Base-by-base conservation (phyloP, 495 filamentous ascomycete genomes). In the Lasiosphaeria miniovina region DNA sequence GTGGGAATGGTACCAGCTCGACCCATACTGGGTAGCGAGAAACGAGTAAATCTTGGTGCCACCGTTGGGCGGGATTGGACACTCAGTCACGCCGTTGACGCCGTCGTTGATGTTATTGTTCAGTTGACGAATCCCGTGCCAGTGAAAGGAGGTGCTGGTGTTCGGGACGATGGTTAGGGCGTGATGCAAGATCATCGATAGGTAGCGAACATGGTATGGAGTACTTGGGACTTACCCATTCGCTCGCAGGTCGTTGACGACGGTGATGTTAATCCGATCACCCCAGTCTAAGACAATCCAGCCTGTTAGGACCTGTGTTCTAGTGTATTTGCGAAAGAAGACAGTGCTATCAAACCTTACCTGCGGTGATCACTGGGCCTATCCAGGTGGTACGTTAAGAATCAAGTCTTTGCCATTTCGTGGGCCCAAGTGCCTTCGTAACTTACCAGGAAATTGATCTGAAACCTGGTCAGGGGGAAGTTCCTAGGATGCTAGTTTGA, bases 181-280 rank as follows among this genome's bases (percentile, higher is more conserved):
- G 7, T 7, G 3, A 36, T 24, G 14, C 17, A 24, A 3, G 11
- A 9, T 3, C 24, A 24, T 24, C 24, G 24, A 24, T 24, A 24
- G 24, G 24, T 24, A 24, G 24, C 24, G 2, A 24, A 24, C 2
- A 24, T 24, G 24, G 24, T 24, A 24, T 2, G 24, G 24, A 24
- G 24, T 24, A 24, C 24, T 24, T 24, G 24, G 24, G 24, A 57
- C 59, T 49, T 32, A 70, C 68, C 71, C 74, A 48, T 82, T 77
- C 33, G 68, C 58, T 0, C 61, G 43, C n/a, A 84, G 60, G 33
- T 73, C 71, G 65, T 88, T 89, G 14, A 72, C 72, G 5, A 88
- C 80, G 31, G 69, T 79, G 36, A 87, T 70, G n/a, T 80, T 63
- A 45, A 88, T 69, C 56, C 68, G 80, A 56, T 87, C 84, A 14